Evolutionary conservation across 805 yeast species (phyloP).

Genomic region (Yarrowia bubula): DNA sequence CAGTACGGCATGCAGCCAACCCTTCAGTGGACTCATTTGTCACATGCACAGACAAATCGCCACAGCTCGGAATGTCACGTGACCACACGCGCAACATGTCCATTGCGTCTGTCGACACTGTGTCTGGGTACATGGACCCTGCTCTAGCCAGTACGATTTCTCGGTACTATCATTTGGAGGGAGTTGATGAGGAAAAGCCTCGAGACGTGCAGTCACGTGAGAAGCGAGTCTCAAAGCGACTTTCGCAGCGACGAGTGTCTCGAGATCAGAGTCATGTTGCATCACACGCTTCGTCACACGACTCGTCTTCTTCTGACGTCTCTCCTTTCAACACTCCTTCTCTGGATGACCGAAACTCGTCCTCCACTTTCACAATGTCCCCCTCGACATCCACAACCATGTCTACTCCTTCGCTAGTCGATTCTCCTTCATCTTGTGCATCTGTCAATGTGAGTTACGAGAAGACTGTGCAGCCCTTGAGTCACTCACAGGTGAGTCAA

Average conservation of each 20-base stretch:
- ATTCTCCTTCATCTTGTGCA: neutral
- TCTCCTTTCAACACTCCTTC: neutral
- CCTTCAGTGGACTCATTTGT: neutral
- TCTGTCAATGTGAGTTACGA: neutral
- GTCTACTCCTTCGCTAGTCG: conserved; percentile 11
- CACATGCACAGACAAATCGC: conserved; percentile 3
- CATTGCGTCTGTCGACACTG: neutral
- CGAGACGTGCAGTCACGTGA: too few species aligned
- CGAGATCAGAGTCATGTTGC: too few species aligned
- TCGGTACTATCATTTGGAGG: neutral
- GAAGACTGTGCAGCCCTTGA: neutral
- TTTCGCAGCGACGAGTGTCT: too few species aligned
- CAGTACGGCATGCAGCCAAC: neutral
- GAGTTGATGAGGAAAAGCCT: neutral
- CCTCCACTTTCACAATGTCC: conserved; percentile 5
- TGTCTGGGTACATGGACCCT: neutral
- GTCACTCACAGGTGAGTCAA: neutral
- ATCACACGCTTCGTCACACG: too few species aligned
- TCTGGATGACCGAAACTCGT: conserved; percentile 10
- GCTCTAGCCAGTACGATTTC: neutral
- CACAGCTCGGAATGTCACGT: neutral
- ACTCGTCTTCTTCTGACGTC: neutral
- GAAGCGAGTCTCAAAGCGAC: too few species aligned
- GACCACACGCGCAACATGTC: neutral
- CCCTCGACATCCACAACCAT: conserved; percentile 14